phyloP scores from a whole-genome alignment of 306 rosid species.

The Vicia sativa region DNA sequence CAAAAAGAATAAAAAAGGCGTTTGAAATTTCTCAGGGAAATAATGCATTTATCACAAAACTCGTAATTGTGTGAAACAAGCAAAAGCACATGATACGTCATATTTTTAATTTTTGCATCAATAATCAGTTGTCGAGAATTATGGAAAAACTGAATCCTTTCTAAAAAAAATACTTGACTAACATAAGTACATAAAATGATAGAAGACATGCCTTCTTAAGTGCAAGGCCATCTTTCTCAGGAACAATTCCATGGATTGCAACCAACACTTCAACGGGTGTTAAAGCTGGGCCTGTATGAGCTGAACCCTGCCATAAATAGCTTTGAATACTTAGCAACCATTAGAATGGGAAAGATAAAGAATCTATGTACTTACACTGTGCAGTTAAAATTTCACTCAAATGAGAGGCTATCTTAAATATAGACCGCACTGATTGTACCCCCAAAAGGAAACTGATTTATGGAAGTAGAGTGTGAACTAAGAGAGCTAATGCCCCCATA shows the following conservation, averaged over 20 bases:
- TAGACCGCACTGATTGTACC: conserved; percentile 9
- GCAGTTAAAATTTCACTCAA: conserved; percentile 22
- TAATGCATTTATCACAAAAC: conserved; percentile 2
- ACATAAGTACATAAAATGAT: conserved; percentile 25
- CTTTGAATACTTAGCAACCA: conserved; percentile 32
- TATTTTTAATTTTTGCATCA: conserved; percentile 14
- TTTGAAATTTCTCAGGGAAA: neutral
- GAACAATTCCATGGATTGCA: conserved; percentile 89
- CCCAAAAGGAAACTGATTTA: conserved; percentile 25
- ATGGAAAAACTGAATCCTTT: conserved; percentile 4
- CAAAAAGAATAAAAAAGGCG: neutral
- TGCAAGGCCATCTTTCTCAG: conserved; percentile 85
- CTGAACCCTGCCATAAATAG: conserved; percentile 80
- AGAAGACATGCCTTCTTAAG: conserved; percentile 78
- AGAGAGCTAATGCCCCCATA: conserved; percentile 16
- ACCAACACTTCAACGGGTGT: conserved; percentile 96
- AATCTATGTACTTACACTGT: neutral
- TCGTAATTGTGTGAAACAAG: conserved; percentile 13
- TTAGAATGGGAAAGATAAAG: conserved; percentile 25
- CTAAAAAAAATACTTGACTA: neutral
- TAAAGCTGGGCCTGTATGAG: conserved; percentile 97
- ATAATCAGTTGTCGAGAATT: conserved; percentile 18
- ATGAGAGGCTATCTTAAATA: conserved; percentile 20
- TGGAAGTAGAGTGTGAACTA: conserved; percentile 3
- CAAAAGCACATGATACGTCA: conserved; percentile 21